Evolutionary conservation across 2,329 filamentous ascomycete genomes (phyloP).

Genomic region (Allantophomopsis lycopodina): DNA sequence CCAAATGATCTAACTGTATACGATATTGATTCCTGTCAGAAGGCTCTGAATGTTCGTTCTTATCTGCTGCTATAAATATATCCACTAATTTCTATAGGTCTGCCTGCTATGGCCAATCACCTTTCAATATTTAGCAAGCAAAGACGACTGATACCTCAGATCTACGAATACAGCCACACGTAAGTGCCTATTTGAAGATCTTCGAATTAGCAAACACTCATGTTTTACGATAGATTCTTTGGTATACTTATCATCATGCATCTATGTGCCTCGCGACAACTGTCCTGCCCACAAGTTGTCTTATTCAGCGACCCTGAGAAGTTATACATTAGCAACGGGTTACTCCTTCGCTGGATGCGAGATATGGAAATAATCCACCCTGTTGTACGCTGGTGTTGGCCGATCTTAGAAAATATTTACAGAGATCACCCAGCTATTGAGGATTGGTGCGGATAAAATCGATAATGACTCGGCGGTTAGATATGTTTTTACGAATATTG

Average conservation of each 20-base stretch:
- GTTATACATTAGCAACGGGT: not conserved
- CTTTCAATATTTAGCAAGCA: too few species aligned
- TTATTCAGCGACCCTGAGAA: not conserved
- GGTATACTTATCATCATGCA: not conserved
- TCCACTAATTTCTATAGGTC: too few species aligned
- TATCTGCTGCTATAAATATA: too few species aligned
- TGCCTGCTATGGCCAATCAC: not conserved
- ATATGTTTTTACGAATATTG: too few species aligned
- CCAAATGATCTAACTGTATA: not conserved
- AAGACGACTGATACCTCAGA: constrained; percentile 1
- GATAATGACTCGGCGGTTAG: too few species aligned
- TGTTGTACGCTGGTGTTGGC: constrained; percentile 2
- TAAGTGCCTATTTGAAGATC: not conserved
- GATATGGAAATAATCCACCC: constrained; percentile 3
- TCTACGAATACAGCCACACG: constrained; percentile 2
- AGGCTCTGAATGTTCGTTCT: not conserved
- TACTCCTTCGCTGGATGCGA: constrained; percentile 1
- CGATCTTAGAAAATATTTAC: not conserved
- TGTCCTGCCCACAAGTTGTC: not conserved
- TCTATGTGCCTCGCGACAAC: not conserved
- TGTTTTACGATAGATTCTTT: not conserved
- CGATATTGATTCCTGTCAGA: not conserved
- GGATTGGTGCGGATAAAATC: too few species aligned
- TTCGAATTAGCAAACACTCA: not conserved
- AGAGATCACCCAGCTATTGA: too few species aligned